Base-by-base conservation (phyloP, 352 stramenopile species). In the Phytophthora podocarpi region DNA sequence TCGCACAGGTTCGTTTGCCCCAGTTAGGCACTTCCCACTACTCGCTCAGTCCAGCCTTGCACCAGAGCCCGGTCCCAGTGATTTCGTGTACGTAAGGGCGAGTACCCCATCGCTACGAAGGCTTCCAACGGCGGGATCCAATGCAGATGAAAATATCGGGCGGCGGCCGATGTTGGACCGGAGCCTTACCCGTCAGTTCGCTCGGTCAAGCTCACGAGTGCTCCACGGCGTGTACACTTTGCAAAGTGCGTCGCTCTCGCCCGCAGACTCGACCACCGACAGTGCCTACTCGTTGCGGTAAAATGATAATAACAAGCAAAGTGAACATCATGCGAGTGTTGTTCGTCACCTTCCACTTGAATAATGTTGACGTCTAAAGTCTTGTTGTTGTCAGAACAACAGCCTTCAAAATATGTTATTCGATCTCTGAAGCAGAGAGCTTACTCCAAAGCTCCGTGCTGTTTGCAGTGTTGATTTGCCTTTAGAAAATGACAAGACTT, bases 171-270 rank as follows among this genome's bases (percentile, higher is more conserved):
- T 28, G 7, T 9, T 57, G 5, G 40, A 62, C 15, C 50, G 59
- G 0, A 47, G 32, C 11, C 15, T 57, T 9, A 49, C 35, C 0
- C 43, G 43, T 18, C 60, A 53, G 41, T 58, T 68, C 5, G 32
- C 42, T 27, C 18, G 42, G 41, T 63, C 51, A 13, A 64, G 30
- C 27, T 65, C 60, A 21, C 60, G 60, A 26, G 23, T 55, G 16
- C 45, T 64, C 39, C 32, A 69, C 12, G 39, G 21, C 5, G 54
- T 69, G 7, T 69, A 60, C 39, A 69, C 64, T 26, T 45, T 69
- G 16, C 31, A 32, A 31, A 49, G 7, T 31, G 10, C 36, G 3
- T 39, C 24, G 10, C 18, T 30, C 8, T 26, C 51, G 16, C 5
- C 23, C 10, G 12, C 27, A 47, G 51, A 63, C 12, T 52, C 42